Conservation (phyloP, 1,284 basidiomycete genomes). For the Volvariella volvacea region DNA sequence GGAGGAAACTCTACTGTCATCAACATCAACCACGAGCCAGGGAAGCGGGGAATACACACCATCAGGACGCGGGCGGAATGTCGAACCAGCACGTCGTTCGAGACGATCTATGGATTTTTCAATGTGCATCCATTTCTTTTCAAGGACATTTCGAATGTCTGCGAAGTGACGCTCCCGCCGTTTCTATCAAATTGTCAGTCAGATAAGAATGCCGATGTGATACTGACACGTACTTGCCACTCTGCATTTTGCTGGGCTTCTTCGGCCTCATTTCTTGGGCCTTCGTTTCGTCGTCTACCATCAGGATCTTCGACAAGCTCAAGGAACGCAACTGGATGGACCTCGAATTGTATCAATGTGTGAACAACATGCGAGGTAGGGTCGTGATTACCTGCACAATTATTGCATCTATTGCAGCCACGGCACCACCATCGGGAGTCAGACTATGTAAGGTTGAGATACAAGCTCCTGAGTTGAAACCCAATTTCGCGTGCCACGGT, state of each 20-base stretch:
- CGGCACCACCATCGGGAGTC: conserved; percentile 74
- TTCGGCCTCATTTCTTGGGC: conserved; percentile 66
- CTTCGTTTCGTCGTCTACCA: conserved; percentile 46
- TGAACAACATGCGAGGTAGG: too few species aligned
- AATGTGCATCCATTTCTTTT: conserved; percentile 41
- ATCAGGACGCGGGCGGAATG: conserved; percentile 33
- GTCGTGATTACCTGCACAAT: conserved; percentile 74
- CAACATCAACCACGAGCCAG: not conserved
- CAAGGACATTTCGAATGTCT: conserved; percentile 46
- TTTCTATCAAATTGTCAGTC: conserved; percentile 27
- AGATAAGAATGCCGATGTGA: not conserved
- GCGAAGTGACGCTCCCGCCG: conserved; percentile 47
- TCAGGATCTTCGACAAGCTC: conserved; percentile 46
- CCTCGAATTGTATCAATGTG: too few species aligned
- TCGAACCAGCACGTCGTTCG: conserved; percentile 40
- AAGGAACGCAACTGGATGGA: conserved; percentile 56
- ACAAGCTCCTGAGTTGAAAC: conserved; percentile 60
- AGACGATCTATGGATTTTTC: conserved; percentile 52
- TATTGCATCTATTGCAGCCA: conserved; percentile 73
- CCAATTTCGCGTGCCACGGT: conserved; percentile 84
- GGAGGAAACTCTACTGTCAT: conserved; percentile 38
- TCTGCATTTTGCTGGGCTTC: conserved; percentile 53
- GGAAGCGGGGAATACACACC: conserved; percentile 26
- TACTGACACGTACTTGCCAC: conserved; percentile 54
- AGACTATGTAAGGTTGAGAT: conserved; percentile 77